Percentiles rank a stretch among this genome's conserved stretches.
These are phyloP conservation scores for Basipetospora chlamydospora DNA, from an alignment of 2,329 filamentous ascomycete species.

Conservation along the genomic window DNA sequence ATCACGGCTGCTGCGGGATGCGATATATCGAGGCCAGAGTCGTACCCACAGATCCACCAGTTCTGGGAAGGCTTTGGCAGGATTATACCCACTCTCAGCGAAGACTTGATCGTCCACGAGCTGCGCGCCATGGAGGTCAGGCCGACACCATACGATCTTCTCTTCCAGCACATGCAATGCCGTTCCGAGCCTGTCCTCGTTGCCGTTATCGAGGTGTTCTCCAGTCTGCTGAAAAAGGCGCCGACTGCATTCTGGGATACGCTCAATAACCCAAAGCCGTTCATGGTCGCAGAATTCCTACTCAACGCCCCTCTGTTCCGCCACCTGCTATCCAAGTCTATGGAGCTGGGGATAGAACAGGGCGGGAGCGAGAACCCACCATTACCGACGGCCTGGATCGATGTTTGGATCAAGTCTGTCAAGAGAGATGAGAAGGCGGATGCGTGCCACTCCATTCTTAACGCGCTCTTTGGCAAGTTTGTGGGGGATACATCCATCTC, in stretches of 20 bases:
- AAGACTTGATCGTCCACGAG: conserved; percentile 60
- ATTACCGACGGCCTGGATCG: conserved; percentile 64
- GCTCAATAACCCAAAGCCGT: conserved; percentile 66
- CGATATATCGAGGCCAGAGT: conserved; percentile 20
- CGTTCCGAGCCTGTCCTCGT: conserved; percentile 45
- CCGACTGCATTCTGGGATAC: conserved; percentile 78
- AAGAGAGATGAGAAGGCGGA: conserved; percentile 62
- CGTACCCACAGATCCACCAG: conserved; percentile 38
- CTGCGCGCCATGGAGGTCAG: conserved; percentile 68
- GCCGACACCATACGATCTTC: conserved; percentile 52
- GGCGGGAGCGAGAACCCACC: conserved; percentile 16
- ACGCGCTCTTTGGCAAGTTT: conserved; percentile 56
- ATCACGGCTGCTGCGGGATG: conserved; percentile 45
- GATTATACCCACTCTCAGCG: conserved; percentile 60
- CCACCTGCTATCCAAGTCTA: conserved; percentile 45
- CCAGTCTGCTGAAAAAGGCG: conserved; percentile 57
- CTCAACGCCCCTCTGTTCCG: conserved; percentile 57
- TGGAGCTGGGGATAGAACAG: conserved; percentile 20
- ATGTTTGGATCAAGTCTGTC: conserved; percentile 63
- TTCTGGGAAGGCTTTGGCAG: conserved; percentile 70
- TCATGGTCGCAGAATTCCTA: conserved; percentile 69
- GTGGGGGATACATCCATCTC: conserved; percentile 39
- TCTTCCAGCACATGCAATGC: conserved; percentile 40
- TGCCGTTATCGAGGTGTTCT: conserved; percentile 56
- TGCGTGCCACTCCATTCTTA: conserved; percentile 64